phyloP scores from a whole-genome alignment of 83 land plant species.

The Picea mariana region DNA sequence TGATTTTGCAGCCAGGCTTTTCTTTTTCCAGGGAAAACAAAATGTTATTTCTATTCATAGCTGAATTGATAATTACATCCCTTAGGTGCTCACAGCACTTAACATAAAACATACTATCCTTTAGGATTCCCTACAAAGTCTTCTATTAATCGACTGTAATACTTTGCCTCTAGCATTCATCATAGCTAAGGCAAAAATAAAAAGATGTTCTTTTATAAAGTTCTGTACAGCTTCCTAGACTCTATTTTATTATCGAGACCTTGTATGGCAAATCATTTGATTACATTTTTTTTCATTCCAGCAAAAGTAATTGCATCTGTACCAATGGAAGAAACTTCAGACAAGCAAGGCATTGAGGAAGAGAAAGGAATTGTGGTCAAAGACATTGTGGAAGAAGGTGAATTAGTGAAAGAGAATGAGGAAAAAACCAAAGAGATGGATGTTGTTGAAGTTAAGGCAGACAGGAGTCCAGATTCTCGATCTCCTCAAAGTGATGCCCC shows the following conservation, averaged over 20 bases:
- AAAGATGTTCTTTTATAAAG: too few species aligned
- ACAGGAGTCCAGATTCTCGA: slow-evolving; percentile 43
- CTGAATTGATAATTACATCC: too few species aligned
- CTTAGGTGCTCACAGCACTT: too few species aligned
- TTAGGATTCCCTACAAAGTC: too few species aligned
- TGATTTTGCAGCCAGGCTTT: not conserved
- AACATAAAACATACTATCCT: too few species aligned
- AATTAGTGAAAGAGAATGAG: slow-evolving; percentile 45
- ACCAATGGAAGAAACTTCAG: slow-evolving; percentile 14
- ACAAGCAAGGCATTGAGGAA: slow-evolving; percentile 21
- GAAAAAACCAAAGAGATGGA: slow-evolving; percentile 41
- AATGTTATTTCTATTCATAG: not conserved
- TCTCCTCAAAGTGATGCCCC: slow-evolving; percentile 59
- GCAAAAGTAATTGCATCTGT: not conserved
- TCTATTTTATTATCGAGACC: too few species aligned
- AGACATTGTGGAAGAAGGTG: slow-evolving; percentile 37
- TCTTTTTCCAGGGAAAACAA: not conserved
- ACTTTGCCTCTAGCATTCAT: too few species aligned
- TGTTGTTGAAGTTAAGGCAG: slow-evolving; percentile 28
- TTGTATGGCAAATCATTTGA: not conserved
- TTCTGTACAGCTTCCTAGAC: not conserved
- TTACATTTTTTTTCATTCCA: not conserved
- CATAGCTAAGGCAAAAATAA: too few species aligned
- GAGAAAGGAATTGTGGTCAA: slow-evolving; percentile 30
- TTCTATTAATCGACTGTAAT: too few species aligned